phyloP scores from a whole-genome alignment of 805 yeast species.

The Groenewaldozyma salmanticensis region DNA sequence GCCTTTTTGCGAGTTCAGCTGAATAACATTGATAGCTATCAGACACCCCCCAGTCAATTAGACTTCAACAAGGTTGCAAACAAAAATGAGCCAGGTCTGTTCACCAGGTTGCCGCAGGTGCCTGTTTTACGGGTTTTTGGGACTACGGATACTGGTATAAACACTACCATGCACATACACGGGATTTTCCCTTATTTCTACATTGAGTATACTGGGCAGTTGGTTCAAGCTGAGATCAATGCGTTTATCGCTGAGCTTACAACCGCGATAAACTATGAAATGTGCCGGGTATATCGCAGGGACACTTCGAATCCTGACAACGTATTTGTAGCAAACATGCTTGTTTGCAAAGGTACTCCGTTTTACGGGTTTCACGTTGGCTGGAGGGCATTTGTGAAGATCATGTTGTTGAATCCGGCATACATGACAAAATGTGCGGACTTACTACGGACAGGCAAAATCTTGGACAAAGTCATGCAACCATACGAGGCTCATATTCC shows the following conservation, averaged over 20 bases:
- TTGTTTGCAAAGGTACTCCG: conserved; percentile 61
- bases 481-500: conserved; percentile 80
- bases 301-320: conserved; percentile 9
- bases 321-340: conserved; percentile 24
- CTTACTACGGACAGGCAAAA: conserved; percentile 36
- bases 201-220: conserved; percentile 45
- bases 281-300: conserved; percentile 21
- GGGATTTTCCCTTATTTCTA: conserved; percentile 77
- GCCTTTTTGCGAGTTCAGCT: conserved; percentile 17
- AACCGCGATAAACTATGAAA: conserved; percentile 20
- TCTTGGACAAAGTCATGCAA: conserved; percentile 33
- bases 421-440: conserved; percentile 46
- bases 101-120: conserved; percentile 31
- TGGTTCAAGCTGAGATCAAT: background rate
- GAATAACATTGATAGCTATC: conserved; percentile 25
- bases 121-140: conserved; percentile 81
- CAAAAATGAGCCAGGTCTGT: conserved; percentile 1
- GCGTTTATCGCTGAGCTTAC: background rate
- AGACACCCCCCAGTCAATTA: conserved; percentile 9
- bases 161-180: conserved; percentile 63
- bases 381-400: conserved; percentile 53
- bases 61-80: conserved; percentile 4
- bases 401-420: conserved; percentile 56
- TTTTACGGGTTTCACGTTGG: conserved; percentile 78
- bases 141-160: conserved; percentile 48